Percentiles rank a stretch among this genome's conserved stretches.
These are phyloP conservation scores for Thielaviopsis ethacetica DNA, from an alignment of 2,329 filamentous ascomycete genomes.

Conservation along the genomic window DNA sequence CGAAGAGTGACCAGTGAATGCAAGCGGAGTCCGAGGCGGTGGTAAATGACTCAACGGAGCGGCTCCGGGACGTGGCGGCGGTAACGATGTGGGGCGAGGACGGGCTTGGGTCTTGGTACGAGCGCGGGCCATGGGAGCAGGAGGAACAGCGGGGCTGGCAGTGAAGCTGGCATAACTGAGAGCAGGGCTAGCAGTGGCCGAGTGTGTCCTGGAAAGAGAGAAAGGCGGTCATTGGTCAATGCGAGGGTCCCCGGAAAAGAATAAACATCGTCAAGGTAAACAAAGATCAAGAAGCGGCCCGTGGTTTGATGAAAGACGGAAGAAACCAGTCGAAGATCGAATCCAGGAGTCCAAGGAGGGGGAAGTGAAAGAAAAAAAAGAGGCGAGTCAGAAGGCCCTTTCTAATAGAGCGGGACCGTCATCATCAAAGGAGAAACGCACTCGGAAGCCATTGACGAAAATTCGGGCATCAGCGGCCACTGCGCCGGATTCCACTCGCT, in stretches of 20 bases:
- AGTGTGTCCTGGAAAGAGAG: conserved; percentile 10
- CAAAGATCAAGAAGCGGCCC: no score
- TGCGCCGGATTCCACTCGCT: not conserved
- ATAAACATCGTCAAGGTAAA: no score
- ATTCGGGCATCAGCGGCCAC: conserved; percentile 5
- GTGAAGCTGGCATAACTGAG: conserved; percentile 1
- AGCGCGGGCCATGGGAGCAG: no score
- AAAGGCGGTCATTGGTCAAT: conserved; percentile 10
- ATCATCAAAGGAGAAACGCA: conserved; percentile 10
- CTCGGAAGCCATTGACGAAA: conserved; percentile 9
- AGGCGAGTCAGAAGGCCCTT: conserved; percentile 3
- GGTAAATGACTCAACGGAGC: no score
- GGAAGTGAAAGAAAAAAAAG: not conserved
- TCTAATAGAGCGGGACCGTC: conserved; percentile 7
- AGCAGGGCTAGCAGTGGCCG: conserved; percentile 6
- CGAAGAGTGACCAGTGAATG: no score
- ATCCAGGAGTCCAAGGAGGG: not conserved
- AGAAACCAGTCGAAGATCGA: no score
- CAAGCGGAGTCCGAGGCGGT: no score
- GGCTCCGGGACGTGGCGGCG: no score
- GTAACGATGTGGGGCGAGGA: no score
- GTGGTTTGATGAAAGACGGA: no score
- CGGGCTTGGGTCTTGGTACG: no score
- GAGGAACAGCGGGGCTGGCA: no score
- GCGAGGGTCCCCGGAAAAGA: not conserved